Percentiles rank a stretch among this genome's conserved stretches.
phyloP scores from a whole-genome alignment of 805 yeast species.

The Yarrowia divulgata region DNA sequence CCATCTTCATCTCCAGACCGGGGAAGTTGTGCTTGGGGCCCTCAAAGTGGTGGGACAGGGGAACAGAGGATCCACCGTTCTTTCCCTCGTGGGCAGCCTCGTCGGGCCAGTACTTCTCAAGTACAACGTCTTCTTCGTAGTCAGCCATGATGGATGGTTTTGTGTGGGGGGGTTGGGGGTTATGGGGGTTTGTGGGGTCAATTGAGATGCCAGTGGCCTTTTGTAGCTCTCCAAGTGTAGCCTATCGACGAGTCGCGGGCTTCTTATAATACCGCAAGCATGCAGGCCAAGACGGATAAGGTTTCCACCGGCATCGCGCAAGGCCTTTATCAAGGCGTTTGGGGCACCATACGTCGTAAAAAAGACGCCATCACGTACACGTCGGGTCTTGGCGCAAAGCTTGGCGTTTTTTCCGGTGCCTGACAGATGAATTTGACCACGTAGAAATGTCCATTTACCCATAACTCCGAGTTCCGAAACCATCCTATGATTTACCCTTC shows the following conservation, averaged over 20 bases:
- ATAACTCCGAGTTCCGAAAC: constrained; percentile 14
- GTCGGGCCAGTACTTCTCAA: constrained; percentile 39
- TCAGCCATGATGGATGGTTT: constrained; percentile 9
- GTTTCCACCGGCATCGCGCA: not conserved
- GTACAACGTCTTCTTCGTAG: constrained; percentile 37
- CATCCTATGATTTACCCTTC: not conserved
- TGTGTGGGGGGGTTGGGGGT: not conserved
- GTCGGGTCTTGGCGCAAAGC: not conserved
- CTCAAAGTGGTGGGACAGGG: constrained; percentile 36
- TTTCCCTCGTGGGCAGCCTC: constrained; percentile 39
- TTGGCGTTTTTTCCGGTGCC: not conserved
- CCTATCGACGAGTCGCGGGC: not conserved
- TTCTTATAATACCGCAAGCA: constrained; percentile 28
- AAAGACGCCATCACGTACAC: not conserved
- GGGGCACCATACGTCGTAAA: not conserved
- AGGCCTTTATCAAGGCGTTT: constrained; percentile 4
- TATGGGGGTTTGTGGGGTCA: not conserved
- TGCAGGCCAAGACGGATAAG: constrained; percentile 27
- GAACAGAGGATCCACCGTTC: constrained; percentile 10
- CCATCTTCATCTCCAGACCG: constrained; percentile 64
- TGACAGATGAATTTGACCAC: not conserved
- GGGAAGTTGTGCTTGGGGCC: constrained; percentile 49
- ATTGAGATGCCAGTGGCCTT: constrained; percentile 16
- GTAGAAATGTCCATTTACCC: not conserved
- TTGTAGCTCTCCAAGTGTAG: not conserved